These are phyloP conservation scores for Aquanectria penicillioides DNA, from an alignment of 2,329 filamentous ascomycete species.

Conservation along the genomic window DNA sequence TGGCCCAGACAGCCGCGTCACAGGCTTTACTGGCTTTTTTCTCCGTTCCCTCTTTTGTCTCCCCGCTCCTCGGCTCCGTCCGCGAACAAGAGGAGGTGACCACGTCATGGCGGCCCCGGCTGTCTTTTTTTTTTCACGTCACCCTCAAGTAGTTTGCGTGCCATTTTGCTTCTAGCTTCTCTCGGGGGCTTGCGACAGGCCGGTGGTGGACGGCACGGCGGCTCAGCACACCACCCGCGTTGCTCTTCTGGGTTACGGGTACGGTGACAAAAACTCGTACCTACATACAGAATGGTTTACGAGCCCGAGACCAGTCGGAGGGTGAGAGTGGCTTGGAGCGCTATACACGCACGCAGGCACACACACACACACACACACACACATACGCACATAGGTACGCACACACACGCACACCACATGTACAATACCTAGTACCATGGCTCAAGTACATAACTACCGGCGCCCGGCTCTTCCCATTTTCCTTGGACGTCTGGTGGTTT, in stretches of 20 bases:
- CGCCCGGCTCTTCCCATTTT: constrained; percentile 14
- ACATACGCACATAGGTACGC: not conserved
- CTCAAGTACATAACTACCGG: constrained; percentile 19
- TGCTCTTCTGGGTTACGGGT: constrained; percentile 4
- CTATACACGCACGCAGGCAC: not conserved
- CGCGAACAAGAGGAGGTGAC: not conserved
- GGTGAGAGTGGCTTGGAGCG: constrained; percentile 11
- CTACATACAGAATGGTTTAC: constrained; percentile 9
- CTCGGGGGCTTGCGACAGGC: no score
- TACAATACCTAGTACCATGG: not conserved
- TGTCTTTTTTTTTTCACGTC: constrained; percentile 6
- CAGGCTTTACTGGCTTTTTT: constrained; percentile 8
- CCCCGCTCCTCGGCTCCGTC: not conserved
- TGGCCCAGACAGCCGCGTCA: constrained; percentile 12
- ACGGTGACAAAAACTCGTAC: no score
- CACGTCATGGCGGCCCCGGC: not conserved
- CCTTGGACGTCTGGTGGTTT: not conserved
- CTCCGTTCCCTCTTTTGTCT: not conserved
- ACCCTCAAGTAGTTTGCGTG: not conserved
- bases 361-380: not conserved
- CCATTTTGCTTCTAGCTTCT: not conserved
- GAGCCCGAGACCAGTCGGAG: not conserved
- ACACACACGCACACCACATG: not conserved
- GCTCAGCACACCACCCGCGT: not conserved
- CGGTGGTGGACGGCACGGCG: not conserved